phyloP scores from a whole-genome alignment of 179 eudicot genomes.

The Corrigiola litoralis region DNA sequence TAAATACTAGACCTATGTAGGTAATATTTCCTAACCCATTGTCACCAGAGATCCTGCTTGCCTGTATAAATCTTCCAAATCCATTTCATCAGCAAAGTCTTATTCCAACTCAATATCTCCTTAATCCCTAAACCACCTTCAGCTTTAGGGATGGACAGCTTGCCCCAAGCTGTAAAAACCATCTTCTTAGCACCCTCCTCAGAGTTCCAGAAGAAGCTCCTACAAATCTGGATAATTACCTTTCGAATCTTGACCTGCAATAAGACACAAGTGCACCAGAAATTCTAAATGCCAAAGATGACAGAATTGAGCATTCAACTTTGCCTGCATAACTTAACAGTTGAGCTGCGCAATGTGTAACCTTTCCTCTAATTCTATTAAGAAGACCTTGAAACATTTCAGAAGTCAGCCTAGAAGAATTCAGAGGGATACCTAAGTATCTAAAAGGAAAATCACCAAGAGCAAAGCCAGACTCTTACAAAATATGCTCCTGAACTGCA shows the following conservation, averaged over 20 bases:
- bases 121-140: neutral
- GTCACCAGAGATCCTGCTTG: no score
- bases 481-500: neutral
- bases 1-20: no score
- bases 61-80: no score
- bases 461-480: neutral
- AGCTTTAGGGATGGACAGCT: neutral
- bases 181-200: neutral
- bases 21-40: no score
- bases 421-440: neutral
- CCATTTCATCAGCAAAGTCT: no score
- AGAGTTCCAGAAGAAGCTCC: neutral
- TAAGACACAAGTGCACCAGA: neutral
- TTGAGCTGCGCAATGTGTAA: neutral
- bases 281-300: neutral
- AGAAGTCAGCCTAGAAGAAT: neutral
- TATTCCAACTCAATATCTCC: neutral
- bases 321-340: neutral
- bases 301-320: neutral
- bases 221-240: neutral
- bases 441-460: neutral
- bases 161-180: neutral
- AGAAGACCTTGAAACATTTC: neutral
- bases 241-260: neutral
- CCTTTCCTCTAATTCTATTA: neutral